Evolutionary conservation across 2,329 filamentous ascomycete species (phyloP), one percentile per base, ranked within the genome.

Genomic region (Xylariales sp.): DNA sequence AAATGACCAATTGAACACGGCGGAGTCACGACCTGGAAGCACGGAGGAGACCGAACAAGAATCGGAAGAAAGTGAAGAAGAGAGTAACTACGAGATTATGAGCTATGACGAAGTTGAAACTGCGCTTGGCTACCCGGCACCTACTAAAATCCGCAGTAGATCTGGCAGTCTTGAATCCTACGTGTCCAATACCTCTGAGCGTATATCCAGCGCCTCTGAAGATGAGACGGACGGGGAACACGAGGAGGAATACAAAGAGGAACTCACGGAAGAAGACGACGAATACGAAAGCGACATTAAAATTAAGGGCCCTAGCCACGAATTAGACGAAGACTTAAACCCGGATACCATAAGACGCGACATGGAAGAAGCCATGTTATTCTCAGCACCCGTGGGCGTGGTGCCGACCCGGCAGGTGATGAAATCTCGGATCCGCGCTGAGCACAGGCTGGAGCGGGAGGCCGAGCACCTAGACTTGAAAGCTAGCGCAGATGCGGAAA

Each of bases 91-190:
- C 9, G 72, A 72, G 5, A 74, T 75, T 12, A 79, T 86, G 79
- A 71, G 79, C 0, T 85, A 82, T 68, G 78, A 82, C 16, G 79
- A 82, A 36, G 81, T 86, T 8, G 85, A 86, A 72, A 70, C 72
- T 1, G 76, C 75, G 0, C 77, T 86, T 1, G 78, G 73, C 14
- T 67, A 71, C 50, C 66, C 67, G 3, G 39, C 14, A 18, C 43
- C n/a, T 34, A 57, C 50, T 30, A 45, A 28, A 14, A 28, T 3
- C 48, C 48, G 45, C 30, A 50, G 8, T 28, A 46, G 65, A 28
- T 34, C 49, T 41, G 16, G 41, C 30, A 48, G 53, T 55, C 52
- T 16, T 36, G 43, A 55, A 60, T 36, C 52, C 36, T 10, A 60
- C 61, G 9, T 49, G 41, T 28, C 46, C 18, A 63, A 54, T 6